phyloP scores from a whole-genome alignment of 371 early-diverging fungal genomes.

The Choanephora cucurbitarum region DNA sequence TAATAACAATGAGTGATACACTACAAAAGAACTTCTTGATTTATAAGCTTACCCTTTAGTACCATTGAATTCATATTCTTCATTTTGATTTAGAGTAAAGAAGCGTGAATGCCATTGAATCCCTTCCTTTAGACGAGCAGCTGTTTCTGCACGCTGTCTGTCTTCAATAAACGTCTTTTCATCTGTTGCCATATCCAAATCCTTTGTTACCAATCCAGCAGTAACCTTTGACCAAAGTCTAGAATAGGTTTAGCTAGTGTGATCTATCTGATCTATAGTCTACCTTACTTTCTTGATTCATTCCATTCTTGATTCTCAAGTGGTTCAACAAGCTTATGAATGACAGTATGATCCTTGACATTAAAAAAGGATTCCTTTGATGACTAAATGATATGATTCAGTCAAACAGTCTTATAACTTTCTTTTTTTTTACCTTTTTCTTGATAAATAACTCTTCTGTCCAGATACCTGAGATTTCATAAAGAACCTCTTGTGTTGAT shows the following conservation, averaged over 20 bases:
- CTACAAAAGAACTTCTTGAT: background rate
- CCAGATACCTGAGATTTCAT: slow-evolving; percentile 90
- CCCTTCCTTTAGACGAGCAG: slow-evolving; percentile 57
- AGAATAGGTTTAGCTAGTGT: too few relatives aligned
- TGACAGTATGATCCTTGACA: slow-evolving; percentile 43
- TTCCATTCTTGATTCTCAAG: slow-evolving; percentile 76
- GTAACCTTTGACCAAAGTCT: slow-evolving; percentile 73
- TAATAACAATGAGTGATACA: too few relatives aligned
- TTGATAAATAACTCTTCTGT: slow-evolving; percentile 73
- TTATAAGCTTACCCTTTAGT: slow-evolving; percentile 15
- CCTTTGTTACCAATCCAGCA: slow-evolving; percentile 63
- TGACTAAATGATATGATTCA: slow-evolving; percentile 5
- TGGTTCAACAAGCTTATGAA: slow-evolving; percentile 41
- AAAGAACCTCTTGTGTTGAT: slow-evolving; percentile 76
- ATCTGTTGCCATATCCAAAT: slow-evolving; percentile 64
- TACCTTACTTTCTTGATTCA: slow-evolving; percentile 78
- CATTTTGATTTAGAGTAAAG: slow-evolving; percentile 38
- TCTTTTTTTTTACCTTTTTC: slow-evolving; percentile 11
- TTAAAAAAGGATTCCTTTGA: slow-evolving; percentile 37
- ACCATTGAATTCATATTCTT: slow-evolving; percentile 30
- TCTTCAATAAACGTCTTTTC: slow-evolving; percentile 77
- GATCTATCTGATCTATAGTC: too few relatives aligned
- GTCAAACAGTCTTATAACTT: too few relatives aligned
- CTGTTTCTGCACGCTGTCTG: slow-evolving; percentile 65
- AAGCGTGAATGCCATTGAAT: slow-evolving; percentile 66